Evolutionary conservation across 345 rosid genomes (phyloP), one percentile per base, ranked within the genome.

Genomic region (Corchorus olitorius): DNA sequence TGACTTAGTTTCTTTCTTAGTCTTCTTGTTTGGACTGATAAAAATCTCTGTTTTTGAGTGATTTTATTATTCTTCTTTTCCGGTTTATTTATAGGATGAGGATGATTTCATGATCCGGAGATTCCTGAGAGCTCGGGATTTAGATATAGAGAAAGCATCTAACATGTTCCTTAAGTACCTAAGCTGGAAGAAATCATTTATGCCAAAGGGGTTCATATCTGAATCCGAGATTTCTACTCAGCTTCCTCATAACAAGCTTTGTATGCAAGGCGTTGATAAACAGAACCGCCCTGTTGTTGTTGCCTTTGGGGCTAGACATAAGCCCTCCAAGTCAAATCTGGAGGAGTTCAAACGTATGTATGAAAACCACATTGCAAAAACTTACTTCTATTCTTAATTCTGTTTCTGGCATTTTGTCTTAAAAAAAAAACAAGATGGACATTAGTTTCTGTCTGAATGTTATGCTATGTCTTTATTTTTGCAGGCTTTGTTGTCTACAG

Each of bases 61-160:
- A 70, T 48, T 69, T 41, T 20, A 4, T 3, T 72, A 54, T 41
- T 16, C 4, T 3, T 71, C 65, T 43, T 33, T 15, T n/a, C 0
- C 13, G 5, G 43, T 22, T 52, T 76, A 4, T 69, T 82, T 70
- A 53, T 75, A 94, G 99, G 91, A 92, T 61, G 89, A 75, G 61
- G 97, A 93, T 83, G 98, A 95, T 81, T 83, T 86, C 37, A 88
- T 84, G 94, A 76, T 95, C 70, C 72, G 97, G 78, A 83, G 99
- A 83, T 95, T 95, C 82, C 80, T 95, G 68, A 80, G 94, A 33
- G 99, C 99, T 72, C 91, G 98, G 19, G 96, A 95, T 73, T 81
- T 87, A 0, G 99, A 95, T 77, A 84, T 95, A 22, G 97, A 95
- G 83, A 95, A 90, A 81, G 98, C 98, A 54, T 88, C 93, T 4